These are phyloP conservation scores for Venturia pyrina DNA, from an alignment of 2,329 filamentous ascomycete genomes.

Conservation along the genomic window DNA sequence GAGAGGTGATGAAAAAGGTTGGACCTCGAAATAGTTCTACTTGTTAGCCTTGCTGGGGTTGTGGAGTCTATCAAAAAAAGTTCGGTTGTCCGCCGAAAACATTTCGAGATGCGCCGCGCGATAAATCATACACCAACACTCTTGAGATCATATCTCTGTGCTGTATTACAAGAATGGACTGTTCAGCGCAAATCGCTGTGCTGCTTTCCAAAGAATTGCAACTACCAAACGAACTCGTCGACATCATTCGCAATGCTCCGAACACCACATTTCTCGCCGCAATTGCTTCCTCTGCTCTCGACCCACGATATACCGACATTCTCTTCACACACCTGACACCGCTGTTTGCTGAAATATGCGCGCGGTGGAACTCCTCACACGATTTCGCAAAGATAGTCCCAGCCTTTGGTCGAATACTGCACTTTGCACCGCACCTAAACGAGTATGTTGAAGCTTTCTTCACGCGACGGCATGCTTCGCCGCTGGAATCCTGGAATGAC, in stretches of 20 bases:
- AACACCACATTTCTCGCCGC: conserved; percentile 60
- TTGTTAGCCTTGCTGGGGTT: background rate
- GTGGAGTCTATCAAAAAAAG: background rate
- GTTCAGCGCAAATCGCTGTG: conserved; percentile 6
- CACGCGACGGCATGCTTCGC: conserved; percentile 8
- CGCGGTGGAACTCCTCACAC: conserved; percentile 56
- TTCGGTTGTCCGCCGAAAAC: background rate
- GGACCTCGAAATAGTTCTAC: background rate
- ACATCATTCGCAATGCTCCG: conserved; percentile 53
- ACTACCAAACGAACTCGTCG: conserved; percentile 60
- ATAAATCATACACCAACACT: background rate
- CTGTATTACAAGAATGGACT: conserved; percentile 8
- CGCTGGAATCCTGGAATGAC: conserved; percentile 16
- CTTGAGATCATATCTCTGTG: background rate
- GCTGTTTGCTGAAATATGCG: conserved; percentile 72
- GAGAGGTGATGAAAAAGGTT: background rate
- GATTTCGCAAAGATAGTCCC: conserved; percentile 42
- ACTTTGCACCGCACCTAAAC: conserved; percentile 70
- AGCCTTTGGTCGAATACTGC: conserved; percentile 69
- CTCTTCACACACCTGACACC: conserved; percentile 67
- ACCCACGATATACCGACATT: conserved; percentile 57
- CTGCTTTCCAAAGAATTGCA: conserved; percentile 24
- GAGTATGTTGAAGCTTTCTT: conserved; percentile 52
- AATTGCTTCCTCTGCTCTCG: conserved; percentile 59
- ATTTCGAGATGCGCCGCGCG: background rate